Conservation (phyloP, 2,329 filamentous ascomycete genomes). For the Microcera coccophila region DNA sequence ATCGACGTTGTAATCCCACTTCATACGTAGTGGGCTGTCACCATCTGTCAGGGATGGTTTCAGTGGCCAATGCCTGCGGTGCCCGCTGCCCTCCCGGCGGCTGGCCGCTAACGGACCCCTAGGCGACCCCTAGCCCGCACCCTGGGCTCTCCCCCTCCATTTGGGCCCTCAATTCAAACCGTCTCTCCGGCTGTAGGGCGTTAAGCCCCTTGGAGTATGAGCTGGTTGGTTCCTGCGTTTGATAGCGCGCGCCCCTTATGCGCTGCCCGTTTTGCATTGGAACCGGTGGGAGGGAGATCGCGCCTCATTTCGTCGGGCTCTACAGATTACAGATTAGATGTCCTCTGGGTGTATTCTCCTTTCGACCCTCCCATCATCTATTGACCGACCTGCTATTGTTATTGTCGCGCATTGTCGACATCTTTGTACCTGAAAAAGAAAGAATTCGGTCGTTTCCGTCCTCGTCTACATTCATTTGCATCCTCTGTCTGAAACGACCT, state of each 20-base stretch:
- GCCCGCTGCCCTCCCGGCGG: too few species aligned
- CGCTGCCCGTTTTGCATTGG: too few species aligned
- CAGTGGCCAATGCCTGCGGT: neutral
- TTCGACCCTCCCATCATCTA: slow-evolving; percentile 20
- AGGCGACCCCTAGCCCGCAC: neutral
- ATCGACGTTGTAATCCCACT: too few species aligned
- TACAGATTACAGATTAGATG: too few species aligned
- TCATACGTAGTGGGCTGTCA: too few species aligned
- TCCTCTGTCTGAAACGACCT: slow-evolving; percentile 18
- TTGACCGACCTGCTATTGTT: slow-evolving; percentile 18
- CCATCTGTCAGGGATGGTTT: too few species aligned
- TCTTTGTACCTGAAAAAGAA: neutral
- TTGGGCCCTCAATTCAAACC: neutral
- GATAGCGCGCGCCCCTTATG: slow-evolving; percentile 15
- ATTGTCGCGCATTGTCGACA: slow-evolving; percentile 11
- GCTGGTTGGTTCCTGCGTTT: slow-evolving; percentile 20
- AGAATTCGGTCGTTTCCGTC: slow-evolving; percentile 6
- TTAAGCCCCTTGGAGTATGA: slow-evolving; percentile 13
- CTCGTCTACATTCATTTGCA: slow-evolving; percentile 20
- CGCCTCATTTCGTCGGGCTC: too few species aligned
- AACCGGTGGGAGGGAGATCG: too few species aligned
- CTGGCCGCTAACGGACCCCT: too few species aligned
- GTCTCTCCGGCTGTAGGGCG: neutral
- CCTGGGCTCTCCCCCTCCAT: neutral
- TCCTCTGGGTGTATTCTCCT: slow-evolving; percentile 7